Evolutionary conservation across 768 basidiomycete genomes (phyloP), one percentile per base, ranked within the genome.

Genomic region (Hypholoma fasciculare): DNA sequence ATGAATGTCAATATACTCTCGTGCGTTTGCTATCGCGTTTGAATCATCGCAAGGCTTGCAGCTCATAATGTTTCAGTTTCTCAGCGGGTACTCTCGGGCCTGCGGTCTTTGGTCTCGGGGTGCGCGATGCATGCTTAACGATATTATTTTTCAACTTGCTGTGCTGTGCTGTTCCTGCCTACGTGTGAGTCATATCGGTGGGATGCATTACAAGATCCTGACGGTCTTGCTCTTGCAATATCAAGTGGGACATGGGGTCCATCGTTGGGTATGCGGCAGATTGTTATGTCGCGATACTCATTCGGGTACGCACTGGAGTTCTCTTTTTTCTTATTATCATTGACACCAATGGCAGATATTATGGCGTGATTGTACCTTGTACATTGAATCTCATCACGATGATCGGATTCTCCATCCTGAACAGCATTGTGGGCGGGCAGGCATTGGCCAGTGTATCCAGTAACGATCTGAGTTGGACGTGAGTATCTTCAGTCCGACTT

Each of bases 241-340:
- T 34, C 30, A n/a, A 70, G 67, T 27, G 52, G 52, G 13, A 91
- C 88, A 19, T 93, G 90, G 83, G 92, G 94, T 16, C 90, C 94
- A 0, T 88, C 86, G 69, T 76, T 91, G 0, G 94, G 94, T 11
- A 83, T 95, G 77, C 81, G 94, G 14, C 92, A 94, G 64, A 92
- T 95, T 90, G 84, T 92, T 20, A 82, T 84, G 44, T 86, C 92
- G 2, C 67, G 69, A 49, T 74, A 75, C 62, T 66, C 75, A 12
- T 76, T 75, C 56, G 74, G 75, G 74, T 76, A 37, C 30, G 72
- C 57, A 12, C 9, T 11, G 48, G 11, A 0, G 2, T 57, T 53
- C 47, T 27, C 49, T 40, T 27, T 17, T 38, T 14, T 49, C 17
- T 36, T 34, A 26, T 26, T 16, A 11, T n/a, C 38, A 19, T 7